Evolutionary conservation across 179 eudicot genomes (phyloP).

Genomic region (Beta lomatogona): DNA sequence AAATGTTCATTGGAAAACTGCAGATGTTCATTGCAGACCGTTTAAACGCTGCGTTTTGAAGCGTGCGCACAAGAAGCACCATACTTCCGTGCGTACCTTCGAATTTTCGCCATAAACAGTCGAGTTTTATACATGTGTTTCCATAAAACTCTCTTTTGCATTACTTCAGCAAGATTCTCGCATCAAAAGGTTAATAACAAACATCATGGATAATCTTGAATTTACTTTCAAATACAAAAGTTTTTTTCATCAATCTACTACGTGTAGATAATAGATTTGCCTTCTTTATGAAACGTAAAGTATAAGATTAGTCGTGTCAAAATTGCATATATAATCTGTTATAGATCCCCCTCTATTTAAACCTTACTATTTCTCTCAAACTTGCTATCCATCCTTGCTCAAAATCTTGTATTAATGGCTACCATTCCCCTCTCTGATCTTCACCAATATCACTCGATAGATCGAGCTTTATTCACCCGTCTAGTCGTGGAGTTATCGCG

Average conservation of each 20-base stretch:
- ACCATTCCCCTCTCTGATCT: constrained; percentile 22
- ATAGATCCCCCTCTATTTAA: neutral
- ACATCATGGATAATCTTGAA: neutral
- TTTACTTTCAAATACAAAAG: neutral
- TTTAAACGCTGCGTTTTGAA: too few relatives aligned
- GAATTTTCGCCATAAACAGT: too few relatives aligned
- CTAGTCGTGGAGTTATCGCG: constrained; percentile 14
- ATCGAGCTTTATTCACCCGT: constrained; percentile 13
- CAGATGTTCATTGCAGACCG: too few relatives aligned
- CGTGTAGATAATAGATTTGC: too few relatives aligned
- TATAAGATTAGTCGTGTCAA: neutral
- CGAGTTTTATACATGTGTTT: too few relatives aligned
- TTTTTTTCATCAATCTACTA: neutral
- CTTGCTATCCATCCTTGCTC: neutral
- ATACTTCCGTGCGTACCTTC: too few relatives aligned
- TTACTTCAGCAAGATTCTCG: neutral
- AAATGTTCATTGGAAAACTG: too few relatives aligned
- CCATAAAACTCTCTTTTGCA: neutral
- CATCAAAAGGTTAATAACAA: neutral
- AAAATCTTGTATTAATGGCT: constrained; percentile 1
- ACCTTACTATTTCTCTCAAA: neutral
- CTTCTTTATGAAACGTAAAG: neutral
- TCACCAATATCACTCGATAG: constrained; percentile 18
- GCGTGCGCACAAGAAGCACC: too few relatives aligned
- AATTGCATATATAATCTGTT: neutral